Evolutionary conservation across 2,329 filamentous ascomycete species (phyloP), one percentile per base, ranked within the genome.

Genomic region (Stachybotrys chartarum): DNA sequence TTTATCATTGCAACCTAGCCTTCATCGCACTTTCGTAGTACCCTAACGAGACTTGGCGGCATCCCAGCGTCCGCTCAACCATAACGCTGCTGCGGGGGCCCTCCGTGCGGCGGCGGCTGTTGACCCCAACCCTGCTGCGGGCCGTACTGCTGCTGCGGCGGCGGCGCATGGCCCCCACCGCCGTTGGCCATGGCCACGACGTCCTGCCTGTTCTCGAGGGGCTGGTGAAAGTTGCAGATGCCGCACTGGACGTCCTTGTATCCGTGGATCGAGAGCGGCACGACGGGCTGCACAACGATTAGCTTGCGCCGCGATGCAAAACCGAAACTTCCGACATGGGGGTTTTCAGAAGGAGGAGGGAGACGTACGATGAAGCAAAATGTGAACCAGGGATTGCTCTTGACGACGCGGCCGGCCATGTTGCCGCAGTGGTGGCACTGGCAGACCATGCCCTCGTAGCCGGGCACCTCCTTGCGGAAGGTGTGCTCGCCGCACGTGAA

Each of bases 201-300:
- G 57, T 85, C 82, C 12, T 73, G 79, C 14, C 82, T 74, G 63
- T 79, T 75, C 60, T 81, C 75, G 54, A 87, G 76, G 10, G 84
- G 83, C 68, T 92, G 87, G 59, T 83, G 80, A 68, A 90, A 91
- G 68, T 86, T 84, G 79, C 88, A 93, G 68, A 91, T 84, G 65
- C 84, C 79, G 75, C 88, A 93, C 57, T 78, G 75, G 55, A 93
- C 79, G 64, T 91, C 87, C 62, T 85, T 76, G 70, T 86, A 85
- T 54, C 83, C 83, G 56, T 82, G 78, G 60, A 86, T 75, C 50
- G 82, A 85, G 65, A 91, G 85, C 0, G 88, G 88, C 30, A 92
- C 77, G 50, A 92, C 70, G 51, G 88, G 88, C 80, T 86, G 57
- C 32, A 5, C 8, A 42, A 42, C 45, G 35, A 55, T 67, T 59